Percentiles rank a stretch among this genome's conserved stretches.
These are phyloP conservation scores for Auricularia sp. DNA, from an alignment of 768 basidiomycete species.

Conservation along the genomic window DNA sequence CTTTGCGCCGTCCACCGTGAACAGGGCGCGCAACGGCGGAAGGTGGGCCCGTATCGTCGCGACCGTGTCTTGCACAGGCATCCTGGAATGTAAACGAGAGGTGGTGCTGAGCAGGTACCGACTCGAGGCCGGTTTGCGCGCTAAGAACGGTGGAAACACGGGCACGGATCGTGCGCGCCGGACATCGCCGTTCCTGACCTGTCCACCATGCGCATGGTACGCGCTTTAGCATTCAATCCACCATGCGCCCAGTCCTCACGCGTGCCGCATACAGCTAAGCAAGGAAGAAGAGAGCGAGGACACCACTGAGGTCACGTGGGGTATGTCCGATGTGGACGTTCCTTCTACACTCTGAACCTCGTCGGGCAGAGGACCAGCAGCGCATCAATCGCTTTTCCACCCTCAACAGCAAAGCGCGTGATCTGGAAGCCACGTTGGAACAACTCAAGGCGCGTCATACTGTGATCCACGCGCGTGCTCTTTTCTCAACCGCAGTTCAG, in stretches of 20 bases:
- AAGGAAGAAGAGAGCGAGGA: slow-evolving; percentile 71
- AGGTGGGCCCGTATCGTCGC: background rate
- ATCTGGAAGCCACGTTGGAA: slow-evolving; percentile 62
- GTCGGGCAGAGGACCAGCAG: slow-evolving; percentile 66
- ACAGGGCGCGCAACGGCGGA: background rate
- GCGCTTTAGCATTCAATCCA: slow-evolving; percentile 5
- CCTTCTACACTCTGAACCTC: background rate
- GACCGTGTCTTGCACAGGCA: background rate
- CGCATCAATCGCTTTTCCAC: slow-evolving; percentile 88
- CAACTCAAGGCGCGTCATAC: slow-evolving; percentile 44
- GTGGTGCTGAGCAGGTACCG: background rate
- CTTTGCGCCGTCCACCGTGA: background rate
- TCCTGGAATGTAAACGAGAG: background rate
- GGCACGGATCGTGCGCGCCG: background rate
- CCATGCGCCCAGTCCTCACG: background rate
- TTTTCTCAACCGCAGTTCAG: slow-evolving; percentile 29
- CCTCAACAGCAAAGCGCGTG: slow-evolving; percentile 67
- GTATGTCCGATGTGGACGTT: slow-evolving; percentile 28
- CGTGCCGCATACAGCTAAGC: slow-evolving; percentile 41
- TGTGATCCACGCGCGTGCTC: slow-evolving; percentile 1
- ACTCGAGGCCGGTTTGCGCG: background rate
- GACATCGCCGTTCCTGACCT: slow-evolving; percentile 5
- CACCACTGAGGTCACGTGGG: slow-evolving; percentile 75
- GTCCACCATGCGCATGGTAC: slow-evolving; percentile 46
- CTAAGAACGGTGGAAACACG: background rate